These are phyloP conservation scores for Hypericum androsaemum DNA, from an alignment of 345 rosid species.

Conservation along the genomic window DNA sequence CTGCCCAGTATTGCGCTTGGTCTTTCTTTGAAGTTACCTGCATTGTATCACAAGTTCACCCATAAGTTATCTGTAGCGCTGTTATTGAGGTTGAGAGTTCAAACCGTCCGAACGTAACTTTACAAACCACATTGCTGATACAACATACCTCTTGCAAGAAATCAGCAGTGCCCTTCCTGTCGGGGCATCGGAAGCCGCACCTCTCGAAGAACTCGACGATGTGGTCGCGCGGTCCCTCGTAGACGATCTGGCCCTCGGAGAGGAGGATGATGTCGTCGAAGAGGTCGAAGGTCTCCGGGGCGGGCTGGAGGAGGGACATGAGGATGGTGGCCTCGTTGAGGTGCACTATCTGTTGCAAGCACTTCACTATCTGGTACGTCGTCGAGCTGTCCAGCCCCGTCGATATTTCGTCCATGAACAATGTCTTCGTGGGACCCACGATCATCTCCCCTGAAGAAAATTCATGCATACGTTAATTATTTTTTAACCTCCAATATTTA, in stretches of 20 bases:
- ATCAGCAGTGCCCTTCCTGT: constrained; percentile 54
- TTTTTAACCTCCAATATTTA: too few species aligned
- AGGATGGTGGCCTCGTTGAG: constrained; percentile 42
- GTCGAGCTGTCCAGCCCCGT: constrained; percentile 66
- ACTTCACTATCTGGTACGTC: constrained; percentile 45
- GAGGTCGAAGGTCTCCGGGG: constrained; percentile 51
- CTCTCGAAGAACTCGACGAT: constrained; percentile 35
- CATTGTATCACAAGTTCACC: background rate
- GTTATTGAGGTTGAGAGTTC: too few species aligned
- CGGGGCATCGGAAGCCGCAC: constrained; percentile 56
- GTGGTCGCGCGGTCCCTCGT: constrained; percentile 41
- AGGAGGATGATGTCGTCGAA: constrained; percentile 52
- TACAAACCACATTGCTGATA: background rate
- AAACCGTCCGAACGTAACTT: background rate
- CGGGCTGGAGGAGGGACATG: constrained; percentile 63
- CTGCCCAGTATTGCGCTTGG: constrained; percentile 49
- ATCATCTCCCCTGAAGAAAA: constrained; percentile 51
- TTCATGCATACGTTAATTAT: background rate
- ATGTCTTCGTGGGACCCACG: constrained; percentile 51
- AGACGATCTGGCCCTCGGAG: constrained; percentile 54
- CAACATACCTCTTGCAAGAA: constrained; percentile 49
- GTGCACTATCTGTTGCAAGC: constrained; percentile 52
- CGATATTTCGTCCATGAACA: constrained; percentile 67
- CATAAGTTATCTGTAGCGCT: too few species aligned
- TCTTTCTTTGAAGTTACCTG: constrained; percentile 62